Percentiles rank a stretch among this genome's conserved stretches.
Evolutionary conservation across 2,329 filamentous ascomycete species (phyloP).

Genomic region (Neopestalotiopsis rosae): DNA sequence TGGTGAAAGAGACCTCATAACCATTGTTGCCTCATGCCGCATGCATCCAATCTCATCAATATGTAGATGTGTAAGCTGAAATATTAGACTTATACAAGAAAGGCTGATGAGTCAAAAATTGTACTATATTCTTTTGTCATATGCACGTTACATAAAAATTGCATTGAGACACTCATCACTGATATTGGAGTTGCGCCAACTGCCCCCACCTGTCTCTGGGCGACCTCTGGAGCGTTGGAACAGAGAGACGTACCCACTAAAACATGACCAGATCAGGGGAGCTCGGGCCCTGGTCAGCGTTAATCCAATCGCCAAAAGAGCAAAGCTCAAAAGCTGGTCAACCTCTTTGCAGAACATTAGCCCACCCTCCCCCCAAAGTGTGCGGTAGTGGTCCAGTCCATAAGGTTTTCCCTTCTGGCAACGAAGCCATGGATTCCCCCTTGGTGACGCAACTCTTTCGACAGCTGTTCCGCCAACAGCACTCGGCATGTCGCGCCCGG

Average conservation of each 20-base stretch:
- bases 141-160: conserved; percentile 2
- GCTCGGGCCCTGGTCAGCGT: conserved; percentile 29
- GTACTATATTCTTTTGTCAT: background rate
- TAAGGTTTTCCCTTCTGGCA: background rate
- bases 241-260: background rate
- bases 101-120: background rate
- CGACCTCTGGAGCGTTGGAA: no score
- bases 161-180: background rate
- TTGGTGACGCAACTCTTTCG: conserved; percentile 80
- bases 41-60: background rate
- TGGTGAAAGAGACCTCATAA: conserved; percentile 32
- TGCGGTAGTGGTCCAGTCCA: background rate
- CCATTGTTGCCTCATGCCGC: background rate
- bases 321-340: conserved; percentile 21
- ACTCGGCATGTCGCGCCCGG: conserved; percentile 67
- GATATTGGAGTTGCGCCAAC: background rate
- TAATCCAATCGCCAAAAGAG: conserved; percentile 18
- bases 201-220: background rate
- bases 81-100: background rate
- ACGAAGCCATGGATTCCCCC: conserved; percentile 76
- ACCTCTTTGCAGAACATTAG: background rate
- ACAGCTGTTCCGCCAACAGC: conserved; percentile 81
- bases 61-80: background rate
- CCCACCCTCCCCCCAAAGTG: conserved; percentile 10
- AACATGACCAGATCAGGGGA: conserved; percentile 18